Evolutionary conservation across 768 basidiomycete species (phyloP).

Genomic region (Mycena indigotica): DNA sequence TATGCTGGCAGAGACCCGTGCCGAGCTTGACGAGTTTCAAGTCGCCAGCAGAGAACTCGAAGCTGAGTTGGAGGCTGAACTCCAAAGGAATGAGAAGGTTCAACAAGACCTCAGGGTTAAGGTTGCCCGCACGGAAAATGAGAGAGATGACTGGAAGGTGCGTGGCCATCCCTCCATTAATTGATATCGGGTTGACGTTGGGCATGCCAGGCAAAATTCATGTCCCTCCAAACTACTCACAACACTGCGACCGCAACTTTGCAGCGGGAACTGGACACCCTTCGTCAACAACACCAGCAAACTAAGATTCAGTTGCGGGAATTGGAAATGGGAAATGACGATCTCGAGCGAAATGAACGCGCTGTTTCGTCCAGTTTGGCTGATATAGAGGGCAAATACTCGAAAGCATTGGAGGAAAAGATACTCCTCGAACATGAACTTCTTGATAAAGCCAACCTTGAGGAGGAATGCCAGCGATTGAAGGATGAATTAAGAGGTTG

Average conservation of each 20-base stretch:
- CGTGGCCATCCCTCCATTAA: conserved; percentile 24
- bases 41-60: conserved; percentile 88
- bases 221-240: conserved; percentile 85
- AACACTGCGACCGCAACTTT: conserved; percentile 89
- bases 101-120: conserved; percentile 80
- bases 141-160: conserved; percentile 94
- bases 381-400: conserved; percentile 86
- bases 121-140: conserved; percentile 66
- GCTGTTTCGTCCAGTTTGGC: conserved; percentile 81
- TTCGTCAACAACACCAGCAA: conserved; percentile 73
- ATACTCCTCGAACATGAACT: conserved; percentile 96
- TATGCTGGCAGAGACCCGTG: conserved; percentile 80
- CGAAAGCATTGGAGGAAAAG: conserved; percentile 92
- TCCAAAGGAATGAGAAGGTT: conserved; percentile 84
- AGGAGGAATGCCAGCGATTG: conserved; percentile 88
- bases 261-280: conserved; percentile 86
- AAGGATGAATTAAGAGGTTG: conserved; percentile 92
- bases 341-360: conserved; percentile 92
- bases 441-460: conserved; percentile 83
- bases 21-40: conserved; percentile 87
- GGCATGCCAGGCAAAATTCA: conserved; percentile 68
- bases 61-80: conserved; percentile 88
- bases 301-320: conserved; percentile 79
- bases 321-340: conserved; percentile 97
- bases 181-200: conserved; percentile 4